These are phyloP conservation scores for Termitomyces sp. DNA, from an alignment of 768 basidiomycete genomes.

Conservation along the genomic window DNA sequence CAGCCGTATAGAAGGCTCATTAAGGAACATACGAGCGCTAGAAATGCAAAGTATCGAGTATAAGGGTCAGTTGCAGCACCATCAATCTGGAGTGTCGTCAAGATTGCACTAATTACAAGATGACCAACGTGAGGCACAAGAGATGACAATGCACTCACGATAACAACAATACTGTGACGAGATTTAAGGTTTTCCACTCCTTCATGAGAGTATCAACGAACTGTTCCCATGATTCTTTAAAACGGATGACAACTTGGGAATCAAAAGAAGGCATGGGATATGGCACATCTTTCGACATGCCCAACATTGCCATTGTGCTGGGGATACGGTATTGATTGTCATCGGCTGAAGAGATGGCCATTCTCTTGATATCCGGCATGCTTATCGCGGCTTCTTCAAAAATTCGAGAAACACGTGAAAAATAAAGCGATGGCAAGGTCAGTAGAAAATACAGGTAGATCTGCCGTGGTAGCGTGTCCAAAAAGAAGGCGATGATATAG, in stretches of 20 bases:
- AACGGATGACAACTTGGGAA: conserved; percentile 30
- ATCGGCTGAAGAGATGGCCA: conserved; percentile 21
- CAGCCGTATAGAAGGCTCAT: conserved; percentile 62
- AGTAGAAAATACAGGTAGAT: conserved; percentile 38
- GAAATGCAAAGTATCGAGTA: conserved; percentile 43
- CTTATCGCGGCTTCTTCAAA: conserved; percentile 62
- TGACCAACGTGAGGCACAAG: background rate
- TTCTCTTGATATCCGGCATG: conserved; percentile 46
- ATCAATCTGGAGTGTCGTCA: conserved; percentile 18
- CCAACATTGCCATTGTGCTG: background rate
- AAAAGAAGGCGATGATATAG: conserved; percentile 11
- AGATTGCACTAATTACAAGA: conserved; percentile 12
- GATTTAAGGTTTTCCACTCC: conserved; percentile 20
- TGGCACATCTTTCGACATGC: background rate
- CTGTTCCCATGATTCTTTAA: conserved; percentile 30
- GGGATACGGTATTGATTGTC: background rate
- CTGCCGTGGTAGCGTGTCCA: conserved; percentile 20
- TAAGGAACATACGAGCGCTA: conserved; percentile 51
- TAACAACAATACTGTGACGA: conserved; percentile 16
- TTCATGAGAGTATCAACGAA: conserved; percentile 18
- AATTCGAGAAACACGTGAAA: conserved; percentile 57
- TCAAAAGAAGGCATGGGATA: background rate
- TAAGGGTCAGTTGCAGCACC: conserved; percentile 43
- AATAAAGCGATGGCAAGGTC: conserved; percentile 58
- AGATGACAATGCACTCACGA: conserved; percentile 10